phyloP scores from a whole-genome alignment of 2,329 filamentous ascomycete genomes.

The Neofusicoccum kwambonambiense region DNA sequence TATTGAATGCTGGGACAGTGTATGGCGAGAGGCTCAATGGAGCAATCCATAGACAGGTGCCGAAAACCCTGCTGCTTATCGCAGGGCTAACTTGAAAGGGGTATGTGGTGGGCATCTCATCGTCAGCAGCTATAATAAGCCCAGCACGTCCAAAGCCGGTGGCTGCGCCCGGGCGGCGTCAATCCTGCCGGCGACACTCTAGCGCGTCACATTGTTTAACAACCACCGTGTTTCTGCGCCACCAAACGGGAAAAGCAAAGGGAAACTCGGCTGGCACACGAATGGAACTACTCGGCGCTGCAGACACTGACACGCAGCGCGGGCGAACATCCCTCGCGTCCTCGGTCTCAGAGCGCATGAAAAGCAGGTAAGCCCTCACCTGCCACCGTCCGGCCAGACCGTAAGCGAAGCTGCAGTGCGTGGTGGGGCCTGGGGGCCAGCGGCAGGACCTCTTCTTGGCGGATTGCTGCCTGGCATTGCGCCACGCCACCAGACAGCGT shows the following conservation, averaged over 20 bases:
- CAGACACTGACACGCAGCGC: no score
- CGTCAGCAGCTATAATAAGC: slow-evolving; percentile 1
- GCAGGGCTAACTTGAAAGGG: neutral
- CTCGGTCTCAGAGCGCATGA: neutral
- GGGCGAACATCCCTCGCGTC: neutral
- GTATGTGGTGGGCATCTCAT: neutral
- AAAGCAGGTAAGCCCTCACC: neutral
- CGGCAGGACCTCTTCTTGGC: neutral
- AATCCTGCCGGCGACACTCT: neutral
- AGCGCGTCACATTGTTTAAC: neutral
- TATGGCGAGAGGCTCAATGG: neutral
- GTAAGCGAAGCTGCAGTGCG: neutral
- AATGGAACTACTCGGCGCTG: no score
- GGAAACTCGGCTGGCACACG: no score
- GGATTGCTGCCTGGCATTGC: neutral
- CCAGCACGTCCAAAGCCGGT: neutral
- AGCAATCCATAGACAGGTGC: neutral
- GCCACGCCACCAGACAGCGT: neutral
- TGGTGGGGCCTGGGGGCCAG: slow-evolving; percentile 1
- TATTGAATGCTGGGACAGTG: neutral
- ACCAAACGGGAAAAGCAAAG: neutral
- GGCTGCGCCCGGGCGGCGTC: slow-evolving; percentile 1
- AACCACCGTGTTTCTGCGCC: neutral
- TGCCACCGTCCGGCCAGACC: neutral
- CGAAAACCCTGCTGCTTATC: neutral